Evolutionary conservation across 1,284 basidiomycete species (phyloP), one percentile per base, ranked within the genome.

Genomic region (Neonothopanus nambi): DNA sequence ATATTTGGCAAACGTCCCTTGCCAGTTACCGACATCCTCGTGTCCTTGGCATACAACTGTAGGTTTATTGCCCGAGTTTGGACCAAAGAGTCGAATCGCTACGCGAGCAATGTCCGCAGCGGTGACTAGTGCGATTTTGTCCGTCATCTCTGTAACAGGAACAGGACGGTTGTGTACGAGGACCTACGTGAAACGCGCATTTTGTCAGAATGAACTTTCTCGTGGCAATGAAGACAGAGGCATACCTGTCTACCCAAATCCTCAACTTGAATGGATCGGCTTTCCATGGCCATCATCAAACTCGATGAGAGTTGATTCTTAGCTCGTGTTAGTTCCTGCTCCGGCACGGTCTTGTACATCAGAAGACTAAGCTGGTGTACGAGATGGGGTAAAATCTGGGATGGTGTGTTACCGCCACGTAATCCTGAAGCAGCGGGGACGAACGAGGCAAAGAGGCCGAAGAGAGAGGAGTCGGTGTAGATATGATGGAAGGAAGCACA

Each of bases 401-500:
- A 67, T 2, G 87, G 81, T 2, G 80, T 81, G 65, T 83, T 87
- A 38, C 86, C 83, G 45, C 78, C 74, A 23, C 73, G 72, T 43
- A 75, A 65, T 46, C 81, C 80, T 7, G 79, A 73, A 12, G 82
- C 78, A 30, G 78, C 75, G 56, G 92, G 95, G 28, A 93, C 77
- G 67, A 96, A 94, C n/a, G 89, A 87, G 7, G 93, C 93, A 60
- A 93, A 91, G 51, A 99, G 81, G 17, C 96, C 97, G 67, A 98
- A 98, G 11, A 99, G 78, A 1, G 94, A 94, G 0, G 91, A 91
- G 71, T 98, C 95, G 55, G 88, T 87, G 73, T 98, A 99, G 66
- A 96, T 96, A 72, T 98, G 95, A 70, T 98, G 94, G 86, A 98
- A 98, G 24, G 93, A 91, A n/a, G 93, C 89, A 70, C 95, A 98